These are phyloP conservation scores for Nitzschia inconspicua DNA, from an alignment of 108 stramenopile species.

Conservation along the genomic window DNA sequence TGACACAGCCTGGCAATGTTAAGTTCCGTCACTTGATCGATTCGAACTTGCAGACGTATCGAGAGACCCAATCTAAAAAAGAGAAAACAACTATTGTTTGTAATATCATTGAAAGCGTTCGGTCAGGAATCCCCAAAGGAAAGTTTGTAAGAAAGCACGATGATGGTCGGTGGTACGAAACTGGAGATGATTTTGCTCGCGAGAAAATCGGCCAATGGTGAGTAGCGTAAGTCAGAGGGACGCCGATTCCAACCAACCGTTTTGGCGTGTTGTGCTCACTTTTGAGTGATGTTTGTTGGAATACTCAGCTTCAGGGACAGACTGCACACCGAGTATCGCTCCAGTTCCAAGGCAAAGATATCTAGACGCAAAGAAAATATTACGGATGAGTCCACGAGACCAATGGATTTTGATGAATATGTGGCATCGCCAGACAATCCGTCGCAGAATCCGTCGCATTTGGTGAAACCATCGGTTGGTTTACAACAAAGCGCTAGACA, in stretches of 20 bases:
- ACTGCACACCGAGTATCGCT: slow-evolving; percentile 29
- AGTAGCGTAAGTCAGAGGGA: no score
- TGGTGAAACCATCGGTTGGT: no score
- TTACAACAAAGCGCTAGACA: no score
- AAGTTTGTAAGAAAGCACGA: slow-evolving; percentile 29
- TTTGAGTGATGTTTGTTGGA: no score
- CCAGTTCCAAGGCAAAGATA: slow-evolving; percentile 39
- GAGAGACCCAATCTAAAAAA: slow-evolving; percentile 15
- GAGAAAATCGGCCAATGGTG: slow-evolving; percentile 48
- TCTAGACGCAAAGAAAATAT: no score
- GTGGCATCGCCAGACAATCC: no score
- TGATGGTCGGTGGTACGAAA: slow-evolving; percentile 29
- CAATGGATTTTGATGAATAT: no score
- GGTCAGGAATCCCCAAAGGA: slow-evolving; percentile 21
- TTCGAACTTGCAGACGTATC: slow-evolving; percentile 8
- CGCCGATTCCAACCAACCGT: no score
- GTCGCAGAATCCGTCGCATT: no score
- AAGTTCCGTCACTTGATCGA: slow-evolving; percentile 9
- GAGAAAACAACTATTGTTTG: slow-evolving; percentile 34
- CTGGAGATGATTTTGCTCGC: slow-evolving; percentile 32
- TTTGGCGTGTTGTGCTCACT: no score
- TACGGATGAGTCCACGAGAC: no score
- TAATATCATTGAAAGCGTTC: slow-evolving; percentile 22
- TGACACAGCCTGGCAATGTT: slow-evolving; percentile 17
- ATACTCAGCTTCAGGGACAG: slow-evolving; percentile 40